These are phyloP conservation scores for Castanea mollissima DNA, from an alignment of 306 rosid genomes.

Conservation along the genomic window DNA sequence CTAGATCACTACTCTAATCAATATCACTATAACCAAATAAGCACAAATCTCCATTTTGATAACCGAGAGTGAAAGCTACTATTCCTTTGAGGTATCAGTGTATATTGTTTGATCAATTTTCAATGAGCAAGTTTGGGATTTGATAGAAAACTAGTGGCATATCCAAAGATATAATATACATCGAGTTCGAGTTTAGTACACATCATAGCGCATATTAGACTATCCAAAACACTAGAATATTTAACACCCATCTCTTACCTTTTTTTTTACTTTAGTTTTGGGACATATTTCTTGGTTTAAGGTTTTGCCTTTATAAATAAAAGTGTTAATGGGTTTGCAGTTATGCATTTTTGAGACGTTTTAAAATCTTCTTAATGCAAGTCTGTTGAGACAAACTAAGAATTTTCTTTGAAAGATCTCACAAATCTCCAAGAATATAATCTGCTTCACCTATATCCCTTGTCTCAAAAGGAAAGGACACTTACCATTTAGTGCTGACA, in stretches of 20 bases:
- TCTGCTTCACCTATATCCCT: too few relatives aligned
- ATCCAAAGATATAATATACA: too few relatives aligned
- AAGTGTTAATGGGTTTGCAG: background rate
- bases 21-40: too few relatives aligned
- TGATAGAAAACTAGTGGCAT: too few relatives aligned
- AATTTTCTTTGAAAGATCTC: background rate
- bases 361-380: too few relatives aligned
- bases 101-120: too few relatives aligned
- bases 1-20: too few relatives aligned
- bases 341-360: background rate
- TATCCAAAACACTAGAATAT: background rate
- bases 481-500: too few relatives aligned
- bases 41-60: background rate
- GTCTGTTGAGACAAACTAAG: background rate
- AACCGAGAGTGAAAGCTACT: background rate
- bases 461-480: too few relatives aligned
- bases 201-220: background rate
- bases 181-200: too few relatives aligned
- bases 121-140: background rate
- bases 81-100: background rate
- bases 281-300: background rate
- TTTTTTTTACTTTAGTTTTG: background rate
- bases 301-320: background rate
- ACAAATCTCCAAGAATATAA: too few relatives aligned
- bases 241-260: too few relatives aligned